Base-by-base conservation (phyloP, 805 yeast genomes). In the Sungouiozyma intestinalis region DNA sequence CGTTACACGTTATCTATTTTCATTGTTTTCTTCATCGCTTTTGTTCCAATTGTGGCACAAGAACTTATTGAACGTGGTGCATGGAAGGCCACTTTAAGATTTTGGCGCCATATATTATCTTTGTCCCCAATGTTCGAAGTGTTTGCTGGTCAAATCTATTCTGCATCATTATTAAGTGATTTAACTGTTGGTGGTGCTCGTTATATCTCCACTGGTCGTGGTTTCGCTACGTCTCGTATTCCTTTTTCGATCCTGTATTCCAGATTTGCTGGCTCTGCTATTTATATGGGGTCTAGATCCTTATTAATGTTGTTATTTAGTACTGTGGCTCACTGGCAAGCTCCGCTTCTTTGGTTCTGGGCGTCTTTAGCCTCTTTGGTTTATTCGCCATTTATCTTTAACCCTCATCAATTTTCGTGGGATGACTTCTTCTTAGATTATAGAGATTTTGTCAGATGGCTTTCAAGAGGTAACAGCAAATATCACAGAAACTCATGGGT, bases 341-440 rank as follows among this genome's bases (percentile, higher is more conserved):
- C 95, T 16, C 84, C 96, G 37, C 71, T 90, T 52, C 66, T 90
- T 48, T 92, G 97, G 95, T 92, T 92, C 77, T 92, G 97, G 97
- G 81, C 90, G 46, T 82, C 95, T 9, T 70, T 87, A 52, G 72
- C 86, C 33, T 83, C 97, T 2, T 73, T 90, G 68, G 74, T 85
- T 65, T 77, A 85, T 54, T 81, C 97, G 35, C 98, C 98, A 57
- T 87, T 90, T 64, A 60, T 92, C 45, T 90, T 86, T 77, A 90
- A 90, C 68, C 97, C 98, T 39, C 97, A 90, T 68, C 97, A 90
- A 71, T 90, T 88, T 65, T 79, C 95, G 39, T 82, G 94, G 88
- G 84, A 81, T 60, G 97, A 88, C 65, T 90, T 82, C 75, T 85
- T 90, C 67, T 77, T 88, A 61, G 98, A 90, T 65, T 90, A 92